Evolutionary conservation across 805 yeast genomes (phyloP), one percentile per base, ranked within the genome.

Genomic region (Yamadazyma nakazawae): DNA sequence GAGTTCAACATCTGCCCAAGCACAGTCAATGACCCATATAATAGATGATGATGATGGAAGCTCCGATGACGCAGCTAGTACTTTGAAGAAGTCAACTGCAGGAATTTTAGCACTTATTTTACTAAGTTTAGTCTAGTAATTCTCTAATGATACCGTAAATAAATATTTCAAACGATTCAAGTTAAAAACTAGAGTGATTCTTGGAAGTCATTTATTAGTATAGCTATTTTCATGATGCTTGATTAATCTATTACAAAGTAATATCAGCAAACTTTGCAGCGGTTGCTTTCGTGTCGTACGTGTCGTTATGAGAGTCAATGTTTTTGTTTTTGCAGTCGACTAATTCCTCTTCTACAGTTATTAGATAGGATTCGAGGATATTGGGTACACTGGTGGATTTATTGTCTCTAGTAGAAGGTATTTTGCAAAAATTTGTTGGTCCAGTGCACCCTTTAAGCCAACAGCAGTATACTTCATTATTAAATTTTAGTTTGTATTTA

Each of bases 31-130:
- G 19, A 34, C 37, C 5, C 32, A 28, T 13, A 5, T 35, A 10
- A 25, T 19, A 25, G 30, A 30, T 26, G 21, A 39, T 30, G 44
- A 41, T 37, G 36, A 42, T 26, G 36, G 35, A 40, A 32, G 32
- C 40, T 38, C 47, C 17, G 46, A 40, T 32, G 49, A 43, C 16
- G 45, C 34, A 2, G 49, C 46, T 18, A 43, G 17, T 19, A 34
- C 28, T 5, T 43, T 43, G 18, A 13, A 34, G 9, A 28, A 19
- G 25, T 36, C 46, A 5, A 10, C 37, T 9, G 28, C 19, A 2
- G 24, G 47, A 18, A 26, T 41, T 7, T 32, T 41, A 19, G 43
- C 43, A 6, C 43, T 41, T 32, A 5, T 41, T n/a, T 21, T 34
- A 8, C 37, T 41, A 17, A 41, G 43, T 36, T 31, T 41, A 32